Percentiles rank a stretch among this genome's conserved stretches.
Evolutionary conservation across 768 basidiomycete species (phyloP).

Genomic region (Russula sp.): DNA sequence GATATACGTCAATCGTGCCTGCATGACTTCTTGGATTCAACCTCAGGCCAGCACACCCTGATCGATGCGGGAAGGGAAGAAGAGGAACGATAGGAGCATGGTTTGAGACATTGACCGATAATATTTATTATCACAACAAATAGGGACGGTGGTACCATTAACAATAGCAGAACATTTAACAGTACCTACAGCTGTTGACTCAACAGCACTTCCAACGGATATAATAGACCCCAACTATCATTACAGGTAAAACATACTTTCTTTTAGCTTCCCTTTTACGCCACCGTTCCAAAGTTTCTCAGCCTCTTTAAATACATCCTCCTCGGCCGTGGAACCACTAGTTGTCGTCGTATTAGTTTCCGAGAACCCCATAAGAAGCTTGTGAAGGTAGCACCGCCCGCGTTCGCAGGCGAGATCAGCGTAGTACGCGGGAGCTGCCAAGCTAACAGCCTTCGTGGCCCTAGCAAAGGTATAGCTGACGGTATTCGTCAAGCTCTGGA

Average conservation of each 20-base stretch:
- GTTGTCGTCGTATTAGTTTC: conserved; percentile 31
- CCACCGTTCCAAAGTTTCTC: conserved; percentile 49
- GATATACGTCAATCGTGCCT: background rate
- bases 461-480: conserved; percentile 53
- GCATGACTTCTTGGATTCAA: background rate
- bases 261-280: conserved; percentile 48
- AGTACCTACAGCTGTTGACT: background rate
- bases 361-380: conserved; percentile 41
- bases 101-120: background rate
- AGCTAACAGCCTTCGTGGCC: conserved; percentile 49
- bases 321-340: conserved; percentile 38
- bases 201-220: background rate
- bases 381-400: conserved; percentile 47
- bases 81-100: background rate
- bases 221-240: background rate
- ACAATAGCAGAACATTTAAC: background rate
- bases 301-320: conserved; percentile 52
- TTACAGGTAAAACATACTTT: conserved; percentile 76
- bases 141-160: background rate
- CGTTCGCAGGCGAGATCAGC: conserved; percentile 49
- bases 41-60: background rate
- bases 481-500: conserved; percentile 51
- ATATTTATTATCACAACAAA: background rate
- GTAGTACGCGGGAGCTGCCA: conserved; percentile 42
- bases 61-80: background rate